Evolutionary conservation across 192 early-diverging fungal genomes (phyloP).

Genomic region (Coemansia interrupta): DNA sequence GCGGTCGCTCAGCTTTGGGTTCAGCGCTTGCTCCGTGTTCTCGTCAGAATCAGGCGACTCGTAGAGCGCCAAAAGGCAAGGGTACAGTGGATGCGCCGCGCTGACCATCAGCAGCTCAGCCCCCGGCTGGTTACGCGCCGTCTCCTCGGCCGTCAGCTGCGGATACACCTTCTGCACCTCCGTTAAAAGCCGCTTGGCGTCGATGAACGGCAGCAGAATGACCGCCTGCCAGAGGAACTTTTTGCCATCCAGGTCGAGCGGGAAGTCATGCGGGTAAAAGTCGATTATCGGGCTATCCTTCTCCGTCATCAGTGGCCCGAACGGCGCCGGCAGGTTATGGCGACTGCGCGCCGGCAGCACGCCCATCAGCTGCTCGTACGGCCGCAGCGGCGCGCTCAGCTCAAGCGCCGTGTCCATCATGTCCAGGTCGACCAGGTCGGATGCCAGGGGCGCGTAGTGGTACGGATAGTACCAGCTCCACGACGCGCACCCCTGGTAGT

Average conservation of each 20-base stretch:
- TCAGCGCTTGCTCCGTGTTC: conserved; percentile 29
- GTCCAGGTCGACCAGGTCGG: conserved; percentile 75
- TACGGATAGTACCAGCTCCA: conserved; percentile 99
- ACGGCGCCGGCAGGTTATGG: conserved; percentile 57
- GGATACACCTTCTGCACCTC: conserved; percentile 66
- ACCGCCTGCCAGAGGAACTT: conserved; percentile 93
- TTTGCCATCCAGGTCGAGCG: conserved; percentile 92
- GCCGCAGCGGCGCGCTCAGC: conserved; percentile 76
- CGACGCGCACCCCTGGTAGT: conserved; percentile 88
- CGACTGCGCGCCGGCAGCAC: conserved; percentile 82
- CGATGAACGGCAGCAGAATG: conserved; percentile 92
- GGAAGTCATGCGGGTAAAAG: conserved; percentile 91
- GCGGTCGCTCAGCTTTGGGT: conserved; percentile 56
- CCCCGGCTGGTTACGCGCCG: conserved; percentile 69
- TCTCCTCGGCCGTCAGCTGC: conserved; percentile 69
- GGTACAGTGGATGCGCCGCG: conserved; percentile 61
- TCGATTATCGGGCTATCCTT: conserved; percentile 83
- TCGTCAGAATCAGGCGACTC: conserved; percentile 4
- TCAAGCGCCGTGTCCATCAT: conserved; percentile 76
- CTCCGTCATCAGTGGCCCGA: conserved; percentile 78
- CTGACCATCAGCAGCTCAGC: conserved; percentile 58
- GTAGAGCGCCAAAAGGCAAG: conserved; percentile 50
- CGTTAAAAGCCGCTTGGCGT: conserved; percentile 72
- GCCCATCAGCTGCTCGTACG: conserved; percentile 96
- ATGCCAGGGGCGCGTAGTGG: conserved; percentile 89